Percentiles rank a stretch among this genome's conserved stretches.
Conservation (phyloP, 345 rosid species). For the Eucalyptus pumila region DNA sequence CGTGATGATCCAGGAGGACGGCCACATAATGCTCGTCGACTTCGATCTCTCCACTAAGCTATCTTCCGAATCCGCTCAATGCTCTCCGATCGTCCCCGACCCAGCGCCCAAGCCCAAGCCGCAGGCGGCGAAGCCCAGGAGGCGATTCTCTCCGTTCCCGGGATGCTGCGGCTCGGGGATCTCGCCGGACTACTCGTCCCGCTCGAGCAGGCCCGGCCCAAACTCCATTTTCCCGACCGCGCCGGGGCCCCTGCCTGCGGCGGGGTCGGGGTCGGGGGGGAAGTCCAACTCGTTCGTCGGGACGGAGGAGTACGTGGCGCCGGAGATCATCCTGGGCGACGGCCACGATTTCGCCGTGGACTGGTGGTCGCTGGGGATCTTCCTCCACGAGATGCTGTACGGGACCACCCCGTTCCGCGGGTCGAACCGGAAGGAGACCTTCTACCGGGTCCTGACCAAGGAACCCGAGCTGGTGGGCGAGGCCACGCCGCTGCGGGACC, state of each 20-base stretch:
- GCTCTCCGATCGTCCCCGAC: background rate
- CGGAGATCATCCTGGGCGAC: constrained; percentile 56
- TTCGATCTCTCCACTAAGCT: constrained; percentile 85
- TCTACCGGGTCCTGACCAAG: constrained; percentile 39
- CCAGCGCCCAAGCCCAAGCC: background rate
- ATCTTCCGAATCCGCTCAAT: constrained; percentile 6
- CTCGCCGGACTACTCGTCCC: constrained; percentile 9
- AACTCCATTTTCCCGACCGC: background rate
- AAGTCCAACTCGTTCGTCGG: constrained; percentile 89
- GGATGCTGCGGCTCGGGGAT: constrained; percentile 38
- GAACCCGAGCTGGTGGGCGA: constrained; percentile 55
- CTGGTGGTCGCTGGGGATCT: constrained; percentile 88
- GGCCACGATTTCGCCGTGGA: constrained; percentile 90
- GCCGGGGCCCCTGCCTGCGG: constrained; percentile 6
- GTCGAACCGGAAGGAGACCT: constrained; percentile 56
- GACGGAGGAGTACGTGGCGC: constrained; percentile 91
- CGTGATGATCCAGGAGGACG: constrained; percentile 67
- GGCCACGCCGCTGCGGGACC: constrained; percentile 54
- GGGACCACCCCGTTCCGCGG: constrained; percentile 81
- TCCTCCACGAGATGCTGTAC: constrained; percentile 83
- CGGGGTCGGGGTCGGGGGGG: constrained; percentile 4
- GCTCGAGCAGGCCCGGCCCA: background rate
- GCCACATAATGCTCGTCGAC: constrained; percentile 92
- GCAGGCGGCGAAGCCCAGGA: background rate
- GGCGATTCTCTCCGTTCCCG: constrained; percentile 4